These are phyloP conservation scores for Naganishia vishniacii DNA, from an alignment of 768 basidiomycete species.

Conservation along the genomic window DNA sequence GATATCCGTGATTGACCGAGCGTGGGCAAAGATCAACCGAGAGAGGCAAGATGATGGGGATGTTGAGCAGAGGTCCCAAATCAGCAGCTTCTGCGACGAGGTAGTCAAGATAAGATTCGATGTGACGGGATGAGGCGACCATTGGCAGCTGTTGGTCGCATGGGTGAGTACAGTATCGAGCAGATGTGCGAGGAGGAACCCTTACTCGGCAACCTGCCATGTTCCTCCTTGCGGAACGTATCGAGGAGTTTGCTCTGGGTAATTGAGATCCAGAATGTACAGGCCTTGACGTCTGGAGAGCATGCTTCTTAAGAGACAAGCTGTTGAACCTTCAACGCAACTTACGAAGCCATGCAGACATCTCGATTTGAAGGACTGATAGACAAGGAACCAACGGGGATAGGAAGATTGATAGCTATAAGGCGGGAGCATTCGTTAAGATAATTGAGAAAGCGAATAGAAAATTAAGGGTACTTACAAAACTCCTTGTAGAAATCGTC, in stretches of 20 bases:
- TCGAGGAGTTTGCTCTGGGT: conserved; percentile 77
- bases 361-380: conserved; percentile 84
- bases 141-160: conserved; percentile 39
- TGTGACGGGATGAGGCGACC: conserved; percentile 46
- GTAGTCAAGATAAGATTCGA: conserved; percentile 47
- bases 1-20: conserved; percentile 93
- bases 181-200: not conserved
- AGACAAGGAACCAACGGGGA: conserved; percentile 46
- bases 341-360: conserved; percentile 81
- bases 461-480: not conserved
- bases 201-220: conserved; percentile 68
- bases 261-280: conserved; percentile 88
- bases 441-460: no score
- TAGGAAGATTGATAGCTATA: conserved; percentile 42
- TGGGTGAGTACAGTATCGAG: conserved; percentile 8
- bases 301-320: not conserved
- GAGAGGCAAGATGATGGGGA: conserved; percentile 73
- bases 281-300: conserved; percentile 67
- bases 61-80: conserved; percentile 76
- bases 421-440: not conserved
- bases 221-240: conserved; percentile 94
- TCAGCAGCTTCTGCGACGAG: conserved; percentile 54
- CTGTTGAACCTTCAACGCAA: conserved; percentile 13
- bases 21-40: conserved; percentile 78
- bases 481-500: conserved; percentile 27